These are phyloP conservation scores for Teratosphaeriaceae sp. DNA, from an alignment of 2,329 filamentous ascomycete genomes.

Conservation along the genomic window DNA sequence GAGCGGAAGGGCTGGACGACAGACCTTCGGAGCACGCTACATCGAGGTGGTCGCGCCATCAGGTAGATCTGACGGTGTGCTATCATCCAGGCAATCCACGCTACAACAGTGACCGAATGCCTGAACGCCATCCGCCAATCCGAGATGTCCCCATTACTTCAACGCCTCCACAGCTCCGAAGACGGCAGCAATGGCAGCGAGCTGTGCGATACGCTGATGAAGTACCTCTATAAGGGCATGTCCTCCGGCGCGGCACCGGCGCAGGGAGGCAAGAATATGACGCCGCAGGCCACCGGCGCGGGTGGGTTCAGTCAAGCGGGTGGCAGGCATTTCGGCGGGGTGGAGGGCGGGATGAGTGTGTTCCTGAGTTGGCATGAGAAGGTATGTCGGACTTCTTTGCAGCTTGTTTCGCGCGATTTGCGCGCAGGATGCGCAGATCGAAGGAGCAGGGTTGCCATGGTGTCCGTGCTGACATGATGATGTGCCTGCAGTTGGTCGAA, in stretches of 20 bases:
- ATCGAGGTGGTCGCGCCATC: too few relatives aligned
- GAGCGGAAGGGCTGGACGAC: too few relatives aligned
- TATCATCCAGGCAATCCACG: conserved; percentile 77
- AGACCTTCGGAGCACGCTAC: too few relatives aligned
- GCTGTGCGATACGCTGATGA: conserved; percentile 88
- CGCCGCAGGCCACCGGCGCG: conserved; percentile 75
- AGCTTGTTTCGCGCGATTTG: not conserved
- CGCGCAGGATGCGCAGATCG: not conserved
- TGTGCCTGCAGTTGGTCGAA: conserved; percentile 62
- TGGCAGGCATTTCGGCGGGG: conserved; percentile 43
- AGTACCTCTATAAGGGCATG: conserved; percentile 97
- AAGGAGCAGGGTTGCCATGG: too few relatives aligned
- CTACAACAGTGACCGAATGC: conserved; percentile 85
- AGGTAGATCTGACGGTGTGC: too few relatives aligned
- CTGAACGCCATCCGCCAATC: conserved; percentile 92
- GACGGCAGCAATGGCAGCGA: conserved; percentile 80
- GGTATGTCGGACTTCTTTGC: conserved; percentile 36
- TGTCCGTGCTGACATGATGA: conserved; percentile 13
- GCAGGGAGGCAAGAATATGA: conserved; percentile 37
- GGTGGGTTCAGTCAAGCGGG: conserved; percentile 73
- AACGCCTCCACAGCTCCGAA: conserved; percentile 68
- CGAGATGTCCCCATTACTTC: conserved; percentile 86
- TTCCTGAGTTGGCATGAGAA: conserved; percentile 98
- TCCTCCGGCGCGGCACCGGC: conserved; percentile 24
- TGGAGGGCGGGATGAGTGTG: conserved; percentile 85